Evolutionary conservation across 2,329 filamentous ascomycete species (phyloP).

Genomic region (Arachnomyces sp.): DNA sequence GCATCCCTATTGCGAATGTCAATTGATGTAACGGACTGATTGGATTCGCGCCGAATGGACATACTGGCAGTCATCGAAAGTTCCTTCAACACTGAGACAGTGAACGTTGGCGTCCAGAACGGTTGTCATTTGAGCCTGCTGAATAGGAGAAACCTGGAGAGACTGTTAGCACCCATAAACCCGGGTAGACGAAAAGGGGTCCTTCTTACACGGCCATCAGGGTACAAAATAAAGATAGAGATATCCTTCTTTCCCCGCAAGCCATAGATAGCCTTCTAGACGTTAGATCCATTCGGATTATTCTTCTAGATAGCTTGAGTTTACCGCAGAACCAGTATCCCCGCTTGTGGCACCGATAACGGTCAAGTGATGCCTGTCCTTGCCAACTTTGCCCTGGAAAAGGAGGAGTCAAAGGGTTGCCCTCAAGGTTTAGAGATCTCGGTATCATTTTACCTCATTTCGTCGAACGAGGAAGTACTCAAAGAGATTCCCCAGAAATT

Average conservation of each 20-base stretch:
- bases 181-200: background rate
- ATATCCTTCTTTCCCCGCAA: conserved; percentile 93
- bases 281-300: too few species aligned
- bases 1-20: conserved; percentile 51
- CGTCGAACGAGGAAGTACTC: conserved; percentile 40
- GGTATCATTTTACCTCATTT: conserved; percentile 23
- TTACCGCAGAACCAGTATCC: conserved; percentile 84
- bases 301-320: conserved; percentile 40
- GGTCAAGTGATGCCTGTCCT: conserved; percentile 68
- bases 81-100: conserved; percentile 64
- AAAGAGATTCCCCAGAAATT: conserved; percentile 90
- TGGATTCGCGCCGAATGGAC: conserved; percentile 31
- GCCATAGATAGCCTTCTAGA: conserved; percentile 70
- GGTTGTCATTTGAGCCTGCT: conserved; percentile 96
- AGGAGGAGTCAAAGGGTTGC: background rate
- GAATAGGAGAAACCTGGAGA: conserved; percentile 64
- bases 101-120: conserved; percentile 85
- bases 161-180: background rate
- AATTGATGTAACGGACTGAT: conserved; percentile 20
- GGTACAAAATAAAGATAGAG: conserved; percentile 88
- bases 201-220: conserved; percentile 58
- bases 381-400: conserved; percentile 29
- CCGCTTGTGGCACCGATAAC: conserved; percentile 82
- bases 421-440: background rate
- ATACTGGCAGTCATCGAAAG: conserved; percentile 86